phyloP scores from a whole-genome alignment of 257 asterid species.

The Solanum pinnatisectum region DNA sequence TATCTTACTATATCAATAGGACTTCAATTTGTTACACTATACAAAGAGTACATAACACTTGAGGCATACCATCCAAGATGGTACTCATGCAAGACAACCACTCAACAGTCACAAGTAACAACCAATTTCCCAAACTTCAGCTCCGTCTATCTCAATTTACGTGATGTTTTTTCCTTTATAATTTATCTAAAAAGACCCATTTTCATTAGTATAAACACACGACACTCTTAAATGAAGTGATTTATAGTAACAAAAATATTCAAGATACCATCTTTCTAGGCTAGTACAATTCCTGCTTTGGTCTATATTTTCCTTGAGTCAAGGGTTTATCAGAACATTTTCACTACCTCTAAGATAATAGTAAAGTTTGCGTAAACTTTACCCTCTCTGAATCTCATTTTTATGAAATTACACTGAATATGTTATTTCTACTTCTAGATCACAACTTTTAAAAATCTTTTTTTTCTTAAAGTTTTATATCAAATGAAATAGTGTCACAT shows the following conservation, averaged over 20 bases:
- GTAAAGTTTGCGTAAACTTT: no score
- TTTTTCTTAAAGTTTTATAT: no score
- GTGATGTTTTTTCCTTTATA: neutral
- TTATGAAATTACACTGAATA: rapidly evolving
- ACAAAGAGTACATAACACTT: neutral
- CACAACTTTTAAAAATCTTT: neutral
- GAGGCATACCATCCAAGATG: neutral
- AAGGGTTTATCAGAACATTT: neutral
- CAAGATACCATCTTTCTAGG: neutral
- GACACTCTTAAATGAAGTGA: neutral
- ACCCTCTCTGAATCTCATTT: no score
- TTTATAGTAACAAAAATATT: neutral
- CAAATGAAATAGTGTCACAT: neutral
- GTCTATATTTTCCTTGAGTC: neutral
- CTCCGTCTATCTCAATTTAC: neutral
- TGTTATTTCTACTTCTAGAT: neutral
- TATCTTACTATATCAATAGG: neutral
- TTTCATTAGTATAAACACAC: neutral
- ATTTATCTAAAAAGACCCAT: no score
- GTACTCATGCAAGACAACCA: neutral
- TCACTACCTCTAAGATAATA: neutral
- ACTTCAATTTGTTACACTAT: neutral
- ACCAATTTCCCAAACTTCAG: neutral
- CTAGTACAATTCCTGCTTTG: neutral
- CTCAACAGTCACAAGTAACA: neutral